Base-by-base conservation (phyloP, 441 rosid species). In the Arabidopsis lyrata region DNA sequence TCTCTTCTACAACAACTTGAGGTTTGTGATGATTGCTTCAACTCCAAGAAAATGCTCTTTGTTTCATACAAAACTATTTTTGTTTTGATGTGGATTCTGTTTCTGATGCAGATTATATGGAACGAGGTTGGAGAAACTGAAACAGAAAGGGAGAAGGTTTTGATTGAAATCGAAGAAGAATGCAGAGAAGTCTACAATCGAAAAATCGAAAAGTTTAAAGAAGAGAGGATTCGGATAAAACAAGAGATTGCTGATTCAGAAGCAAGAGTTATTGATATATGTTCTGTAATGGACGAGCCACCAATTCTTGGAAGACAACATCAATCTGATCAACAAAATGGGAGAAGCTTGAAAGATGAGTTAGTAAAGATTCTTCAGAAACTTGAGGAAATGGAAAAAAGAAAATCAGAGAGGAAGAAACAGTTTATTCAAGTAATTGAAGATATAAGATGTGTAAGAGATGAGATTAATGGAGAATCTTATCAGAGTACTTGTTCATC, bases 41-140 rank as follows among this genome's bases (percentile, higher is more conserved):
- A 56, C 69, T 47, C 34, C 66, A 78, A 73, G 74, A 20, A 72
- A 66, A 1, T 0, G 18, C 0, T 20, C n/a, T 45, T 54, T 4
- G 1, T 0, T 4, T 0, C 0, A 13, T 5, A 14, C 34, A 14
- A 52, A 18, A 10, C n/a, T 12, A 6, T 22, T 68, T 63, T n/a
- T n/a, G n/a, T n/a, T 36, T 42, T 41, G 29, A 47, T 61, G 15
- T 20, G 38, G 31, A 14, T 20, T 75, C 8, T 32, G 34, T 38
- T 39, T 38, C 8, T 57, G 16, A 45, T 65, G 35, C 72, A 93
- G 98, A 82, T 87, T 61, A 82, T 91, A 35, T 93, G 98, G 98
- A 83, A 89, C 75, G 98, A 93, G 81, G 89, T 93, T 68, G 98
- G 97, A 52, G 95, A 87, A 81, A 71, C 87, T 5, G 83, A 88